These are phyloP conservation scores for Acanthamoeba sp. DNA, from an alignment of 208 protist genomes.

Conservation along the genomic window DNA sequence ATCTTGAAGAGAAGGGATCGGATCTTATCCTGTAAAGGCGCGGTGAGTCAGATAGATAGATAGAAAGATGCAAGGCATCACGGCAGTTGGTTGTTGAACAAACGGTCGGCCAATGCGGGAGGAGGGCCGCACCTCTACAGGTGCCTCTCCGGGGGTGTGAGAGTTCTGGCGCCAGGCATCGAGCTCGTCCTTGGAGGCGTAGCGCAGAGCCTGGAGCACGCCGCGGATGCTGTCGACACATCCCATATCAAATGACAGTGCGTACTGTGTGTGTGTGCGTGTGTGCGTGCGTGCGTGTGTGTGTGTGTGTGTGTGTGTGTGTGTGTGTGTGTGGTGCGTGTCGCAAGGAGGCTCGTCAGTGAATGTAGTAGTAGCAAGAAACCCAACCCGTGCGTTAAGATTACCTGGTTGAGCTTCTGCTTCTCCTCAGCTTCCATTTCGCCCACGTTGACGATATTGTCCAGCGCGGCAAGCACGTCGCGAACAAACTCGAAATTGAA, in stretches of 20 bases:
- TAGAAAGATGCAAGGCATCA: no score
- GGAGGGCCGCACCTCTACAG: not conserved
- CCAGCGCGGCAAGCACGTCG: slow-evolving; percentile 1
- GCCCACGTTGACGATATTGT: slow-evolving; percentile 66
- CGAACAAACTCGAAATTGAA: slow-evolving; percentile 72
- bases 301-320: no score
- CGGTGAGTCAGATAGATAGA: no score
- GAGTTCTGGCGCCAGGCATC: slow-evolving; percentile 26
- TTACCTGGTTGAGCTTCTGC: slow-evolving; percentile 40
- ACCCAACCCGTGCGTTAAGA: no score
- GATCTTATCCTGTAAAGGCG: slow-evolving; percentile 41
- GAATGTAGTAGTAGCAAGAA: no score
- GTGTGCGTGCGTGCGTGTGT: not conserved
- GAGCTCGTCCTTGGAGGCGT: not conserved
- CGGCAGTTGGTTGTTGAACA: no score
- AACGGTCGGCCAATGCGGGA: no score
- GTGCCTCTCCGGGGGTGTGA: not conserved
- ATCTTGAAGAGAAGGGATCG: slow-evolving; percentile 32
- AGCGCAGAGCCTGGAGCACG: not conserved
- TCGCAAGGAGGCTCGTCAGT: no score
- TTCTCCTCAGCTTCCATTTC: slow-evolving; percentile 68
- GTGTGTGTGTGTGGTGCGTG: no score
- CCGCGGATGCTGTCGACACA: not conserved
- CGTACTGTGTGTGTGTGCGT: not conserved
- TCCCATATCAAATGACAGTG: slow-evolving; percentile 11